Percentiles rank a stretch among this genome's conserved stretches.
These are phyloP conservation scores for Claviceps paspali DNA, from an alignment of 2,329 filamentous ascomycete species.

Conservation along the genomic window DNA sequence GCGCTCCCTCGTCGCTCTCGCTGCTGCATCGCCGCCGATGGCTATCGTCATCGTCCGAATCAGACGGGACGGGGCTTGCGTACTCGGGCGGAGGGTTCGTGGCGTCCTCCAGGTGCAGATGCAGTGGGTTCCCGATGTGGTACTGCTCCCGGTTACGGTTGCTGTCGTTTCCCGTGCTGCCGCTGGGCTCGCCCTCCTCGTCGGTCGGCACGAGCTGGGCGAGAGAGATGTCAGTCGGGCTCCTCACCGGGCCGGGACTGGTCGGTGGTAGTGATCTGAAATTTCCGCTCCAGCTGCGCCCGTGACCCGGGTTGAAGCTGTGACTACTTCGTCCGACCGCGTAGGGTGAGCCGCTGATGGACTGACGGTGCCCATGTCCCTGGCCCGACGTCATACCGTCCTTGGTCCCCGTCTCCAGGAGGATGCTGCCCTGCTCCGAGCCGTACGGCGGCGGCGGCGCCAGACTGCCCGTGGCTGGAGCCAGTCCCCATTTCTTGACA, in stretches of 20 bases:
- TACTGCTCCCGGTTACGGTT: conserved; percentile 12
- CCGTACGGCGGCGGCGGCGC: conserved; percentile 94
- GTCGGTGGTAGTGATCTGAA: conserved; percentile 61
- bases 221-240: conserved; percentile 90
- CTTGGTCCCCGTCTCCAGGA: conserved; percentile 71
- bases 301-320: conserved; percentile 47
- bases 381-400: conserved; percentile 34
- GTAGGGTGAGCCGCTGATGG: conserved; percentile 21
- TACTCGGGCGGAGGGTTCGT: conserved; percentile 57
- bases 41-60: conserved; percentile 35
- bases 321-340: conserved; percentile 27
- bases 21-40: conserved; percentile 36
- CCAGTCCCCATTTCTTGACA: conserved; percentile 98
- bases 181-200: conserved; percentile 47
- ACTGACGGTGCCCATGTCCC: conserved; percentile 31
- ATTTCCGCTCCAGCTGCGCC: conserved; percentile 61
- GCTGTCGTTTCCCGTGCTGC: conserved; percentile 8
- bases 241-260: conserved; percentile 77
- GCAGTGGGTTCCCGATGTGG: conserved; percentile 22
- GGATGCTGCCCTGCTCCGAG: conserved; percentile 89
- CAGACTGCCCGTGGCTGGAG: conserved; percentile 86
- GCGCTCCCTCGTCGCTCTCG: conserved; percentile 43
- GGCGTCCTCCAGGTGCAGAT: conserved; percentile 34
- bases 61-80: conserved; percentile 48
- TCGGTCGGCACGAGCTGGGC: conserved; percentile 65